These are phyloP conservation scores for Lodderomyces metapsilosis DNA, from an alignment of 1,139 yeast species.

Conservation along the genomic window DNA sequence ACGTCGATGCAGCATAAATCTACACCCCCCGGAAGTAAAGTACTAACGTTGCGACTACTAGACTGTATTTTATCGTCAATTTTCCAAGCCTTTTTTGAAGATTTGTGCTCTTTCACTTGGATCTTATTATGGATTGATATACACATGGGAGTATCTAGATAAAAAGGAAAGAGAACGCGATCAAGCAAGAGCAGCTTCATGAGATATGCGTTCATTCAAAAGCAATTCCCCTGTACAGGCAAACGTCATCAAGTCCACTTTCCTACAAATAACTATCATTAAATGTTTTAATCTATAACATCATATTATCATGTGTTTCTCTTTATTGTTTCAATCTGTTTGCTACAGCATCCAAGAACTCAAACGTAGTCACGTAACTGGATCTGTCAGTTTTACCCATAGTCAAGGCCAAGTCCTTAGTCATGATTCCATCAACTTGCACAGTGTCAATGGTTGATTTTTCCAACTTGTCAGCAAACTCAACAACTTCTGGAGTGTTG, in stretches of 20 bases:
- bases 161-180: constrained; percentile 3
- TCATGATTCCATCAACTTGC: constrained; percentile 72
- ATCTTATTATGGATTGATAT: constrained; percentile 17
- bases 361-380: constrained; percentile 71
- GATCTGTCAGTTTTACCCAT: constrained; percentile 65
- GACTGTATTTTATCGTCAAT: constrained; percentile 21
- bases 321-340: constrained; percentile 33
- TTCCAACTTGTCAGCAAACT: constrained; percentile 66
- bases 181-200: background rate
- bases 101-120: constrained; percentile 19
- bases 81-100: constrained; percentile 20
- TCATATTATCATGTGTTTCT: background rate
- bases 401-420: constrained; percentile 78
- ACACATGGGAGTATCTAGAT: constrained; percentile 14
- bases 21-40: too few species aligned
- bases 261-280: too few species aligned
- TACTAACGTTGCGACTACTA: constrained; percentile 5
- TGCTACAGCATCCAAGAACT: constrained; percentile 72
- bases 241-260: too few species aligned
- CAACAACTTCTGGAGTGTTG: constrained; percentile 64
- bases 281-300: background rate
- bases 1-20: too few species aligned
- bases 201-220: too few species aligned
- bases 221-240: too few species aligned
- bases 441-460: constrained; percentile 71